Evolutionary conservation across 2,329 filamentous ascomycete genomes (phyloP), one percentile per base, ranked within the genome.

Genomic region (Aspergillus phoenicis): DNA sequence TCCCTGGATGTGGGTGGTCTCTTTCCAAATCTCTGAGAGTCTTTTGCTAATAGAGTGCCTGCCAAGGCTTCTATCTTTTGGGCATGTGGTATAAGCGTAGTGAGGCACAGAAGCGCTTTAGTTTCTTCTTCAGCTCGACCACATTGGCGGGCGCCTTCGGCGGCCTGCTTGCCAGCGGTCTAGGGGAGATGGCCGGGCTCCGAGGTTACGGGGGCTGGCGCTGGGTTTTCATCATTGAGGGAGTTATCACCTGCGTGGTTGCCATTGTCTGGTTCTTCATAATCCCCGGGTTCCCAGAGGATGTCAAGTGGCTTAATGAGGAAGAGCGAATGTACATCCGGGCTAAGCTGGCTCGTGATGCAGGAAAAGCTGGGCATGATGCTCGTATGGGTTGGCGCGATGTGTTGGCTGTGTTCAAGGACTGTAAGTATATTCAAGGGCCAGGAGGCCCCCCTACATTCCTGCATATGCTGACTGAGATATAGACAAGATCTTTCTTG

Each of bases 21-120:
- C n/a, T 20, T 60, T 22, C 6, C 38, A 24, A 24, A 51, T 8
- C 24, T 47, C 41, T 11, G 2, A 20, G 26, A 30, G 8, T 8
- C 3, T 11, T 17, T n/a, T 30, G 24, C 55, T 62, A 45, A 62
- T 10, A 17, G 24, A 36, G 8, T 15, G 17, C 26, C 13, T 26
- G 15, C 24, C 8, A 49, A 77, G 75, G 75, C 49, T 80, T 81
- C 68, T 84, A 93, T 71, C 79, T 93, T 7, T 87, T 93, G 63
- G 87, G 91, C 60, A 94, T 94, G 88, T 79, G 77, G 93, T 99
- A 98, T 70, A 88, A 89, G 62, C 87, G 94, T 62, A 82, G 83
- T 48, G 95, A 98, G 78, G 92, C 93, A 2, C 94, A 98, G 77
- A 91, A 92, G 71, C 88, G 95, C 30, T 97, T 93, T 78, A 91